Percentiles rank a stretch among this genome's conserved stretches.
Evolutionary conservation across 495 filamentous ascomycete genomes (phyloP).

Genomic region (Xanthoparmelia taractica): DNA sequence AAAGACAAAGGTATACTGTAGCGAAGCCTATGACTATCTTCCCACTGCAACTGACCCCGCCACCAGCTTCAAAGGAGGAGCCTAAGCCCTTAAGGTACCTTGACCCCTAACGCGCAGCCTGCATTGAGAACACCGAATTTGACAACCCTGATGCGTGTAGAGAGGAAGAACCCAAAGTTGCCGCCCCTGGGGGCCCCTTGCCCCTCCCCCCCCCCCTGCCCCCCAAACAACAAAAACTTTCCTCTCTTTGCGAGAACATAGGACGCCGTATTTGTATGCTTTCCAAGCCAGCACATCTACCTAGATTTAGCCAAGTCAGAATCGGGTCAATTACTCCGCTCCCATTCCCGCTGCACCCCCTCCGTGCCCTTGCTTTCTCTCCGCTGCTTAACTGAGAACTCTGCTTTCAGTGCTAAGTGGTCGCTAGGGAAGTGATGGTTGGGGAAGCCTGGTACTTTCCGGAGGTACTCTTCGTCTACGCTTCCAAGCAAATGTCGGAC

Average conservation of each 20-base stretch:
- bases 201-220: no score
- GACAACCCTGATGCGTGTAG: slow-evolving; percentile 1
- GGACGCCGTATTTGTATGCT: slow-evolving; percentile 14
- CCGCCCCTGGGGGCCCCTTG: no score
- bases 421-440: slow-evolving; percentile 97
- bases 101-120: slow-evolving; percentile 5
- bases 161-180: neutral
- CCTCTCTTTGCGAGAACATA: neutral
- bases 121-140: slow-evolving; percentile 9
- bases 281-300: slow-evolving; percentile 18
- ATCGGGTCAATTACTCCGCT: slow-evolving; percentile 36
- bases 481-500: slow-evolving; percentile 81
- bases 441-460: slow-evolving; percentile 86
- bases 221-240: no score
- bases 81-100: slow-evolving; percentile 6
- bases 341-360: slow-evolving; percentile 44
- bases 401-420: slow-evolving; percentile 84
- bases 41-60: neutral
- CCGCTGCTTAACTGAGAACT: slow-evolving; percentile 79
- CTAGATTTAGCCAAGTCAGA: neutral
- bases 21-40: slow-evolving; percentile 5
- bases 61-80: neutral
- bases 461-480: slow-evolving; percentile 84
- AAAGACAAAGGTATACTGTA: slow-evolving; percentile 5
- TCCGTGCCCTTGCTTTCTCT: slow-evolving; percentile 76